A percentile compares a stretch with the other conserved stretches of the same genome.
Conservation (phyloP, 1,139 yeast genomes). For the Geotrichum australiense region DNA sequence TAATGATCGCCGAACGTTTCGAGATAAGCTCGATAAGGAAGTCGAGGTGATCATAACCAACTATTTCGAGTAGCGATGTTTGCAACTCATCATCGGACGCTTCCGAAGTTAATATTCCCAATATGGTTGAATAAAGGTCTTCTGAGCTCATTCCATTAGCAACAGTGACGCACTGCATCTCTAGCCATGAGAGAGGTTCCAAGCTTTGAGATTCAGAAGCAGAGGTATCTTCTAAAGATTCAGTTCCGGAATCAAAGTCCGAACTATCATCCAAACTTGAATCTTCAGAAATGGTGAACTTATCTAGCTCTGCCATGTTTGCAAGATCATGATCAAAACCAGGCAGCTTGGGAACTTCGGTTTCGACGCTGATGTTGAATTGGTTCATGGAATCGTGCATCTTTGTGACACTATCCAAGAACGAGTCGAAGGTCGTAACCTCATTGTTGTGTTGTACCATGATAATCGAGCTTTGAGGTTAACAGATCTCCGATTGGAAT, state of each 20-base stretch:
- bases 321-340: conserved; percentile 12
- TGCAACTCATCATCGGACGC: conserved; percentile 57
- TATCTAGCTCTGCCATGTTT: conserved; percentile 8
- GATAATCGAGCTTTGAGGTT: no score
- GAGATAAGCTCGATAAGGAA: conserved; percentile 56
- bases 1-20: conserved; percentile 9
- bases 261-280: conserved; percentile 1
- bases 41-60: conserved; percentile 84
- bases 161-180: conserved; percentile 3
- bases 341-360: neutral
- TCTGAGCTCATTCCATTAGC: conserved; percentile 8
- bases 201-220: conserved; percentile 3
- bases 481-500: no score
- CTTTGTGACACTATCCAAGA: conserved; percentile 15
- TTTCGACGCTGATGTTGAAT: conserved; percentile 8
- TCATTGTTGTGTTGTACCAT: no score
- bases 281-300: conserved; percentile 13
- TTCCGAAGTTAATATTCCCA: conserved; percentile 31
- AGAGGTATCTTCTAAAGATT: neutral
- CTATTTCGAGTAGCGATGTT: conserved; percentile 60
- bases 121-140: conserved; percentile 21
- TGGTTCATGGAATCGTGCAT: conserved; percentile 17
- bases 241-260: neutral
- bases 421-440: conserved; percentile 16
- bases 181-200: conserved; percentile 14